Evolutionary conservation across 2,329 filamentous ascomycete species (phyloP), one percentile per base, ranked within the genome.

Genomic region (Colletotrichum costaricense): DNA sequence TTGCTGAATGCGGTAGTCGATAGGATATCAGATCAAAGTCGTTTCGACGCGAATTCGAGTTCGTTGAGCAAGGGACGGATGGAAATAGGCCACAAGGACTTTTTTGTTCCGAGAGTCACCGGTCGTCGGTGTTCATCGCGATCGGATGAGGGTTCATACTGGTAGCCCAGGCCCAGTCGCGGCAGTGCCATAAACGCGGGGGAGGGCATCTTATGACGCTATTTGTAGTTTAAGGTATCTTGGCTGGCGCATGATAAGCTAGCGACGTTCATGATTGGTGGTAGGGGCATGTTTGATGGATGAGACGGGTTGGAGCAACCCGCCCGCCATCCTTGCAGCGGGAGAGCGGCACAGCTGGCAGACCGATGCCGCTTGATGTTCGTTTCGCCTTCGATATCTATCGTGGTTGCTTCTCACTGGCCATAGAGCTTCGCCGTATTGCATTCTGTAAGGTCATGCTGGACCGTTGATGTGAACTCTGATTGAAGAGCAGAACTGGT

Each of bases 161-260:
- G 19, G 12, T 19, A 67, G 64, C 49, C 49, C 26, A 49, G 69
- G 46, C 52, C 58, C 58, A 30, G 59, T n/a, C 42, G 42, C 59
- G 54, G 69, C 70, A 30, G 46, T 35, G 35, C 7, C 35, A 46
- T 28, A 46, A 65, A 73, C 67, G 67, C 67, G 70, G 67, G 70
- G 70, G 35, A 42, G 19, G 58, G 6, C 49, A 65, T 56, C 66
- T 54, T 33, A 73, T 73, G 67, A 73, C 59, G 70, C 56, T 64
- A 54, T 49, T 54, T 64, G 55, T 69, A 38, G 56, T 52, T 60
- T 22, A 19, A 42, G 42, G 33, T 55, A 49, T 60, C 28, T 57
- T 46, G 26, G 60, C n/a, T 57, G 55, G 33, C 49, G 8, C 35
- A 62, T 49, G 70, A 73, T 73, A 73, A 70, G 70, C 67, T 28